Conservation (phyloP, 257 asterid genomes). For the Penstemon newberryi region DNA sequence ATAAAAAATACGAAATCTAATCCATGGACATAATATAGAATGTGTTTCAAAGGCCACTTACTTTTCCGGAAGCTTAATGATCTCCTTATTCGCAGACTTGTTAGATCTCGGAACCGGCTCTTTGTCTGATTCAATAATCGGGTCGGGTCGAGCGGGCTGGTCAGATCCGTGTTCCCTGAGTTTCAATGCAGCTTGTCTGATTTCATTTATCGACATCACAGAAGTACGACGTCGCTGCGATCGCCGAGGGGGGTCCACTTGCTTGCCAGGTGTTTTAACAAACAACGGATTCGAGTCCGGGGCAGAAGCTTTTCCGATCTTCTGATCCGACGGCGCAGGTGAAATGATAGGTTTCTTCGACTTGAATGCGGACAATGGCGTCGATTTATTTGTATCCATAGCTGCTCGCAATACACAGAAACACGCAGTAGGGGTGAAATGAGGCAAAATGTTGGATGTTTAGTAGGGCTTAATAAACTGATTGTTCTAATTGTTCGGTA, state of each 20-base stretch:
- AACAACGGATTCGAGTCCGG: conserved; percentile 41
- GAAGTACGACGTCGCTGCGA: conserved; percentile 40
- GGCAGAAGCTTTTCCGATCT: conserved; percentile 20
- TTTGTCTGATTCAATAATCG: conserved; percentile 14
- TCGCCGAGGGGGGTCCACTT: conserved; percentile 53
- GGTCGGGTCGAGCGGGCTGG: conserved; percentile 28
- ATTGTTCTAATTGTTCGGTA: too few species aligned
- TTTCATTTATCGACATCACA: conserved; percentile 58
- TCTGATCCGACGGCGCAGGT: conserved; percentile 39
- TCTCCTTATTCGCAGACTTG: conserved; percentile 25
- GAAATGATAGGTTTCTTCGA: conserved; percentile 48
- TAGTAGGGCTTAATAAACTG: too few species aligned
- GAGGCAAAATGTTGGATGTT: too few species aligned
- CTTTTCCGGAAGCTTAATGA: conserved; percentile 66
- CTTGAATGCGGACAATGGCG: conserved; percentile 38
- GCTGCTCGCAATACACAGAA: not conserved
- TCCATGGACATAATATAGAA: too few species aligned
- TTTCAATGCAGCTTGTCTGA: conserved; percentile 60
- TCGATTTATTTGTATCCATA: conserved; percentile 51
- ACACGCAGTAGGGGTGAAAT: conserved; percentile 2
- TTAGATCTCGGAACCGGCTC: conserved; percentile 39
- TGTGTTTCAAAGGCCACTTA: conserved; percentile 28
- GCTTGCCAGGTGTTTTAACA: conserved; percentile 73
- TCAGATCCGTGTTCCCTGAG: conserved; percentile 43
- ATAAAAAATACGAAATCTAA: not conserved